Conservation (phyloP, 345 rosid species). For the Linum tenue region DNA sequence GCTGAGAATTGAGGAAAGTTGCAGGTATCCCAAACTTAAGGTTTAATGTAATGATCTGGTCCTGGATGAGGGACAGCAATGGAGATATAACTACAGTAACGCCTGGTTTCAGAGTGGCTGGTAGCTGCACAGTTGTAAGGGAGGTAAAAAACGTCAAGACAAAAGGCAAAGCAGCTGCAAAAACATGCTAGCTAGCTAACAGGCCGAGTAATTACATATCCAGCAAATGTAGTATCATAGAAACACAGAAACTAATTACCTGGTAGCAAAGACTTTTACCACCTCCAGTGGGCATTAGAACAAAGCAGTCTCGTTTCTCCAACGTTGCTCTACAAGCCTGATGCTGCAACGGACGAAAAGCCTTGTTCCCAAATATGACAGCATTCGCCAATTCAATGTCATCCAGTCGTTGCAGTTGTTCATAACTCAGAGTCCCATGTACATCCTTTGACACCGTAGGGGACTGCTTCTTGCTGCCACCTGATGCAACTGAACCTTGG, state of each 20-base stretch:
- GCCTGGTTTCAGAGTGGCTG: slow-evolving; percentile 76
- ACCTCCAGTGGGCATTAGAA: slow-evolving; percentile 90
- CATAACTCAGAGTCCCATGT: slow-evolving; percentile 42
- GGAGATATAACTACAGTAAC: slow-evolving; percentile 86
- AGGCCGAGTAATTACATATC: background rate
- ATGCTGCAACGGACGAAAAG: slow-evolving; percentile 67
- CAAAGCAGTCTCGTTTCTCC: slow-evolving; percentile 65
- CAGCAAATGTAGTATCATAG: background rate
- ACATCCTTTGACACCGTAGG: slow-evolving; percentile 17
- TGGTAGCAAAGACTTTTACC: slow-evolving; percentile 91
- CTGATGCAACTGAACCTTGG: slow-evolving; percentile 31
- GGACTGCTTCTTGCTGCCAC: slow-evolving; percentile 28
- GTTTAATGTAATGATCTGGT: slow-evolving; percentile 73
- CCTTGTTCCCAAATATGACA: slow-evolving; percentile 67
- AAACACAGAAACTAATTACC: slow-evolving; percentile 32
- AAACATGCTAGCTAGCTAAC: background rate
- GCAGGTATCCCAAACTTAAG: slow-evolving; percentile 78
- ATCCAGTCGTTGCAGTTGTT: slow-evolving; percentile 71
- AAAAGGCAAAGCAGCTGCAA: background rate
- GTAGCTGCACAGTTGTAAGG: slow-evolving; percentile 41
- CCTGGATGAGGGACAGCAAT: slow-evolving; percentile 79
- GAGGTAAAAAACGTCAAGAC: background rate
- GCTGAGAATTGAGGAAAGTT: slow-evolving; percentile 83
- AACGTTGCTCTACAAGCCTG: slow-evolving; percentile 70
- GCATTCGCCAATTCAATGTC: slow-evolving; percentile 72